phyloP scores from a whole-genome alignment of 148 eudicot species.

The Suaeda aralocaspica region DNA sequence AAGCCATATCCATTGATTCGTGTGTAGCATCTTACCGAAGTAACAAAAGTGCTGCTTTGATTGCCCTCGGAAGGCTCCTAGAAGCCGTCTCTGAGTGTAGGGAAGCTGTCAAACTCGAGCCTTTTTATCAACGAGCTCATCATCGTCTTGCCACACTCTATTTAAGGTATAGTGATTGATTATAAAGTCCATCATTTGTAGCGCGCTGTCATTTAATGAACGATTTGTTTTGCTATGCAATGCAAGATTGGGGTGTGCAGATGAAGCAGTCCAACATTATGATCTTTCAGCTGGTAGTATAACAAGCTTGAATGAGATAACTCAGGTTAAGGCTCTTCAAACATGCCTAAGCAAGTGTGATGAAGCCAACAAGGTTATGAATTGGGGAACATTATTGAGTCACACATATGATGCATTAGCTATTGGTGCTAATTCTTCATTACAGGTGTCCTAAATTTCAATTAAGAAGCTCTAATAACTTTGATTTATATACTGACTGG shows the following conservation, averaged over 20 bases:
- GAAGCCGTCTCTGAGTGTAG: conserved; percentile 61
- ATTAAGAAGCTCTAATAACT: not conserved
- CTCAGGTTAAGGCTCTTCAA: conserved; percentile 42
- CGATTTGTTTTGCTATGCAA: not conserved
- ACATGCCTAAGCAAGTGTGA: conserved; percentile 34
- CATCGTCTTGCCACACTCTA: conserved; percentile 60
- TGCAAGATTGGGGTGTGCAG: conserved; percentile 57
- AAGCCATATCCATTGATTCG: conserved; percentile 55
- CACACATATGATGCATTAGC: conserved; percentile 39
- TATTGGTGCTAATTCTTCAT: conserved; percentile 56
- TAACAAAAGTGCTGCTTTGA: conserved; percentile 63
- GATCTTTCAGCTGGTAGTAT: conserved; percentile 42
- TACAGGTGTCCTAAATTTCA: conserved; percentile 36
- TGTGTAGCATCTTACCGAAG: conserved; percentile 50
- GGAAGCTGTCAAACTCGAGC: conserved; percentile 61
- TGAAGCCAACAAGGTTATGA: conserved; percentile 33
- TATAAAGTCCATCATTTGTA: no score
- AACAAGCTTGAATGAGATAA: conserved; percentile 32
- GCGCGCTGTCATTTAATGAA: not conserved
- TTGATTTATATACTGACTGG: not conserved
- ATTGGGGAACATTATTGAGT: conserved; percentile 46
- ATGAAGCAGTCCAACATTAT: conserved; percentile 54
- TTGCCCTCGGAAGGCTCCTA: conserved; percentile 53
- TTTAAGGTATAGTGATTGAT: conserved; percentile 37
- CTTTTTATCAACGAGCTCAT: conserved; percentile 64